A percentile compares a stretch with the other conserved stretches of the same genome.
Conservation (phyloP, 1,284 basidiomycete genomes). For the Singerocomus inundabilis region DNA sequence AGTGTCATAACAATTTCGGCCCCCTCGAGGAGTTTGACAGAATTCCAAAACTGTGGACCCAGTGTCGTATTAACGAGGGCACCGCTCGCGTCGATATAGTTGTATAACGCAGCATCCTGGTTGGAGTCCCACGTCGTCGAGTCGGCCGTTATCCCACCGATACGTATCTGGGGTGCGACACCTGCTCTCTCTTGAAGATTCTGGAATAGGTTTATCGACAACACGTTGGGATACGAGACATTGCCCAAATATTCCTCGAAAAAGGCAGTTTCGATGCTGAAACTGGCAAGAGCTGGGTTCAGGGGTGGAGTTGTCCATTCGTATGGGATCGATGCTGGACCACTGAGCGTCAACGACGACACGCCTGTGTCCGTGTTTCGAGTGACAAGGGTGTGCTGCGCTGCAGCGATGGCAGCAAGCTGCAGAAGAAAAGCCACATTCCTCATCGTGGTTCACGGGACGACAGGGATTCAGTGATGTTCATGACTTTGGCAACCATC, state of each 20-base stretch:
- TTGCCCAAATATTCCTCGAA: slow-evolving; percentile 50
- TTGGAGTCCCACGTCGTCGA: slow-evolving; percentile 47
- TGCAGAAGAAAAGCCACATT: neutral
- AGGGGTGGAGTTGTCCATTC: slow-evolving; percentile 42
- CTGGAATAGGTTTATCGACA: slow-evolving; percentile 43
- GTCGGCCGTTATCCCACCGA: slow-evolving; percentile 52
- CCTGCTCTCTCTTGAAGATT: slow-evolving; percentile 46
- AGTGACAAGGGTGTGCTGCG: slow-evolving; percentile 11
- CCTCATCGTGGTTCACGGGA: slow-evolving; percentile 11
- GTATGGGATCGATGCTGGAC: slow-evolving; percentile 40
- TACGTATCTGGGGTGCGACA: slow-evolving; percentile 44
- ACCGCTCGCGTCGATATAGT: slow-evolving; percentile 42
- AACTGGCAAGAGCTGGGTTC: slow-evolving; percentile 45
- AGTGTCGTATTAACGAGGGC: slow-evolving; percentile 49
- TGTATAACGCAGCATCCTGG: slow-evolving; percentile 40
- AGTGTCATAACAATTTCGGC: slow-evolving; percentile 47
- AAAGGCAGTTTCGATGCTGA: slow-evolving; percentile 53
- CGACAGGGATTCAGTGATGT: neutral
- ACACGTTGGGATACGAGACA: slow-evolving; percentile 38
- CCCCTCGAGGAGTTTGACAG: slow-evolving; percentile 42
- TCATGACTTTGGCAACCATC: neutral
- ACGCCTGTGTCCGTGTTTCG: slow-evolving; percentile 1
- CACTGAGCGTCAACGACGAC: slow-evolving; percentile 36
- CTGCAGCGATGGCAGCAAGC: slow-evolving; percentile 8
- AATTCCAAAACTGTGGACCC: slow-evolving; percentile 48